Evolutionary conservation across 805 yeast genomes (phyloP).

Genomic region (Myxozyma sirexii): DNA sequence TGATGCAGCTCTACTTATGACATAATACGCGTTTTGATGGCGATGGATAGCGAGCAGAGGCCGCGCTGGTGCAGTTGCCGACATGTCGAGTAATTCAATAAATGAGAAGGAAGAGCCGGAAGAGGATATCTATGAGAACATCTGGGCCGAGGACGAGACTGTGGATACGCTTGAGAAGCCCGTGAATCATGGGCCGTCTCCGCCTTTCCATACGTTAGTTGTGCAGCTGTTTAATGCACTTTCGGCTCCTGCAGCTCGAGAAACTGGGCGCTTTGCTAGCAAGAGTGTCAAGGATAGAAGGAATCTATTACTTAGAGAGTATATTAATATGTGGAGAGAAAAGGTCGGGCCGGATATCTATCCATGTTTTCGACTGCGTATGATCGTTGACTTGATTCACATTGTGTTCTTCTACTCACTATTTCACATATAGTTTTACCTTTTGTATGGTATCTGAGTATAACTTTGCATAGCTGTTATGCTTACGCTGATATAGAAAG

Average conservation of each 20-base stretch:
- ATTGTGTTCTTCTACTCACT: neutral
- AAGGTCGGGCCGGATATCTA: slow-evolving; percentile 64
- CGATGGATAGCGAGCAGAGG: no score
- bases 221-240: slow-evolving; percentile 49
- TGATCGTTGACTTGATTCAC: neutral
- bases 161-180: slow-evolving; percentile 37
- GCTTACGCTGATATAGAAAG: slow-evolving; percentile 41
- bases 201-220: slow-evolving; percentile 49
- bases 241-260: neutral
- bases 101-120: neutral
- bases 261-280: slow-evolving; percentile 12
- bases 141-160: slow-evolving; percentile 6
- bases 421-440: slow-evolving; percentile 30
- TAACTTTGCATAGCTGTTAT: no score
- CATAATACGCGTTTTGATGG: no score
- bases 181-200: slow-evolving; percentile 47
- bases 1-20: no score
- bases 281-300: slow-evolving; percentile 33
- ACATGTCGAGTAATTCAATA: neutral
- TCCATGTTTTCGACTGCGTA: slow-evolving; percentile 62
- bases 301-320: slow-evolving; percentile 43
- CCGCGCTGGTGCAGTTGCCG: neutral
- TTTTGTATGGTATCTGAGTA: slow-evolving; percentile 11
- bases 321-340: slow-evolving; percentile 54
- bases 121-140: slow-evolving; percentile 6